Evolutionary conservation across 352 stramenopile species (phyloP).

Genomic region (Hyaloperonospora brassicae): DNA sequence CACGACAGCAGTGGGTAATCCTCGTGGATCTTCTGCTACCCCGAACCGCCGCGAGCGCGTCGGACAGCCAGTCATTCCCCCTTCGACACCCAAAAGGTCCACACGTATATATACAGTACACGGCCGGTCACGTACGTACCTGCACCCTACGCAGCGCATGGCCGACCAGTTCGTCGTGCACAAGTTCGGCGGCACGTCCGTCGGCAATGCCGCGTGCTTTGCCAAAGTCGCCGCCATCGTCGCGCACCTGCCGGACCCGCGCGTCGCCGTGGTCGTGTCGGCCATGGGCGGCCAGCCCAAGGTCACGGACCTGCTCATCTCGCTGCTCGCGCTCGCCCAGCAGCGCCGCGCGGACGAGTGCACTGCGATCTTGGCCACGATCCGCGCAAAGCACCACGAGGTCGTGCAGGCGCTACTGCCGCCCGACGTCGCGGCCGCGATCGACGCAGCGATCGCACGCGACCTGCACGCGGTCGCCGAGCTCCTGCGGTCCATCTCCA

Average conservation of each 20-base stretch:
- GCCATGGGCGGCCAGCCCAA: conserved; percentile 96
- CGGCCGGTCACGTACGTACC: no score
- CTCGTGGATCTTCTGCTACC: no score
- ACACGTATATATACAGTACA: no score
- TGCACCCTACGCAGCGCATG: conserved; percentile 8
- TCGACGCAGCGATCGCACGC: conserved; percentile 49
- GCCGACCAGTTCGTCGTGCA: conserved; percentile 86
- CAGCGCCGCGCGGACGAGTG: conserved; percentile 64
- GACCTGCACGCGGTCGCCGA: conserved; percentile 69
- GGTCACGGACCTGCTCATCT: conserved; percentile 92
- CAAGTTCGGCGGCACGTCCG: conserved; percentile 96
- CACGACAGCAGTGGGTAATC: no score
- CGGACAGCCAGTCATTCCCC: no score
- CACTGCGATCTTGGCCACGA: conserved; percentile 54
- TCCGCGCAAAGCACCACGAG: conserved; percentile 71
- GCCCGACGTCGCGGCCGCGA: conserved; percentile 34
- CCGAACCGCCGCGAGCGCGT: no score
- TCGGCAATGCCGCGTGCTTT: conserved; percentile 91
- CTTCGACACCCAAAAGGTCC: no score
- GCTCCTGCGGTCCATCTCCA: conserved; percentile 78
- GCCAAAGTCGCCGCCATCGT: conserved; percentile 72
- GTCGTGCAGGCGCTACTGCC: conserved; percentile 65
- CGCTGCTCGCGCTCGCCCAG: conserved; percentile 83
- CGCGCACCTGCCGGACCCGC: conserved; percentile 31
- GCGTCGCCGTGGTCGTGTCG: conserved; percentile 87